A percentile compares a stretch with the other conserved stretches of the same genome.
Conservation (phyloP, 1,139 yeast genomes). For the Magnusiomyces sp. region DNA sequence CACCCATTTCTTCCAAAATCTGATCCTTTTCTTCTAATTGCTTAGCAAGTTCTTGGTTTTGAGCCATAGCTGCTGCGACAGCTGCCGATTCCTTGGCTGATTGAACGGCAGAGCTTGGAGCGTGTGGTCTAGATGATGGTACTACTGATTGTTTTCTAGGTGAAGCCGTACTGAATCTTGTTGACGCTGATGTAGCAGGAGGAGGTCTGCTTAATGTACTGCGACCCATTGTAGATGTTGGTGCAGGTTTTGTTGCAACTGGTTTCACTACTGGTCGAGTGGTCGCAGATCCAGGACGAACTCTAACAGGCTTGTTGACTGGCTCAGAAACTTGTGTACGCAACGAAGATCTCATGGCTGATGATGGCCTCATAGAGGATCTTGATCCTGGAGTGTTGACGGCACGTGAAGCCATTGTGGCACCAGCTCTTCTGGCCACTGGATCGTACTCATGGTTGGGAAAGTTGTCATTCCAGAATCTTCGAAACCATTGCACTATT, state of each 20-base stretch:
- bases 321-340: constrained; percentile 6
- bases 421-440: constrained; percentile 7
- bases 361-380: constrained; percentile 15
- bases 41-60: constrained; percentile 3
- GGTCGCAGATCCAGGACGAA: constrained; percentile 21
- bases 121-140: constrained; percentile 8
- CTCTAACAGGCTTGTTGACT: neutral
- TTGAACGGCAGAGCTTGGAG: constrained; percentile 14
- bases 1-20: constrained; percentile 9
- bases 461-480: constrained; percentile 69
- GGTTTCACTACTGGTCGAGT: constrained; percentile 18
- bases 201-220: neutral
- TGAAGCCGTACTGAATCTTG: neutral
- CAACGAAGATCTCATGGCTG: constrained; percentile 7
- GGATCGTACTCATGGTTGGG: constrained; percentile 70
- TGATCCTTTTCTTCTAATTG: neutral
- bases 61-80: constrained; percentile 15
- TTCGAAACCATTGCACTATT: constrained; percentile 85
- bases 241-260: constrained; percentile 14
- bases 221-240: neutral
- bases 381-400: neutral
- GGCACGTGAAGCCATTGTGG: constrained; percentile 5
- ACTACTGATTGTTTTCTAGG: too few species aligned
- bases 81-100: constrained; percentile 9
- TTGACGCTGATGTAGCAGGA: neutral